Percentiles rank a stretch among this genome's conserved stretches.
Evolutionary conservation across 768 basidiomycete genomes (phyloP).

Genomic region (Collybia nuda): DNA sequence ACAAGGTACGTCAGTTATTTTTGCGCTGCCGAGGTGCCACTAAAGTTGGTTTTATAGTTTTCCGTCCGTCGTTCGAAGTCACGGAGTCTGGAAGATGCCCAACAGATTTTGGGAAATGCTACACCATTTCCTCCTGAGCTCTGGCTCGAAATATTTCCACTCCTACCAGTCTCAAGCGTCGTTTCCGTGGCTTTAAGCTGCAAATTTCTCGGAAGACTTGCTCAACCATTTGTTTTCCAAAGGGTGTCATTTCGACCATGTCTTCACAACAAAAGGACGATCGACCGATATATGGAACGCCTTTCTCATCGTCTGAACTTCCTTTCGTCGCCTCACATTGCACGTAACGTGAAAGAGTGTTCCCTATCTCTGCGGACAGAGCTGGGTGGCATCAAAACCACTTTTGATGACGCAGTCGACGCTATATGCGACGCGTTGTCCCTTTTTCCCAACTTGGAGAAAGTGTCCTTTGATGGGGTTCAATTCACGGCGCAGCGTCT

Average conservation of each 20-base stretch:
- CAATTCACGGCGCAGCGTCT: not conserved
- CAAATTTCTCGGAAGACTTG: not conserved
- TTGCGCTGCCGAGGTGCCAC: too few relatives aligned
- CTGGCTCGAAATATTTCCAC: constrained; percentile 1
- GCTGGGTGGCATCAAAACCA: not conserved
- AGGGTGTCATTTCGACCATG: not conserved
- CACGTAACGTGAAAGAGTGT: not conserved
- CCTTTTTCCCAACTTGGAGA: not conserved
- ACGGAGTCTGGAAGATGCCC: too few relatives aligned
- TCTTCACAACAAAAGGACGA: not conserved
- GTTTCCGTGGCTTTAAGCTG: not conserved
- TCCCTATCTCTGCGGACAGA: not conserved
- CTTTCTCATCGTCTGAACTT: not conserved
- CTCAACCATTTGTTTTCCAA: constrained; percentile 2
- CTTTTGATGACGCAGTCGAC: not conserved
- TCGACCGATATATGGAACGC: not conserved
- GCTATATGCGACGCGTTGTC: not conserved
- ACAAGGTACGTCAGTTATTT: too few relatives aligned
- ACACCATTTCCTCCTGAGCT: constrained; percentile 1
- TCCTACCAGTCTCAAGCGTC: not conserved
- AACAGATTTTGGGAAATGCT: too few relatives aligned
- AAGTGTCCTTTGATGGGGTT: not conserved
- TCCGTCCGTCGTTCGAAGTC: too few relatives aligned
- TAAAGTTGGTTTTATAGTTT: too few relatives aligned
- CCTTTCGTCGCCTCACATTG: not conserved